Evolutionary conservation across 495 filamentous ascomycete species (phyloP).

Genomic region (Penicillium goetzii): DNA sequence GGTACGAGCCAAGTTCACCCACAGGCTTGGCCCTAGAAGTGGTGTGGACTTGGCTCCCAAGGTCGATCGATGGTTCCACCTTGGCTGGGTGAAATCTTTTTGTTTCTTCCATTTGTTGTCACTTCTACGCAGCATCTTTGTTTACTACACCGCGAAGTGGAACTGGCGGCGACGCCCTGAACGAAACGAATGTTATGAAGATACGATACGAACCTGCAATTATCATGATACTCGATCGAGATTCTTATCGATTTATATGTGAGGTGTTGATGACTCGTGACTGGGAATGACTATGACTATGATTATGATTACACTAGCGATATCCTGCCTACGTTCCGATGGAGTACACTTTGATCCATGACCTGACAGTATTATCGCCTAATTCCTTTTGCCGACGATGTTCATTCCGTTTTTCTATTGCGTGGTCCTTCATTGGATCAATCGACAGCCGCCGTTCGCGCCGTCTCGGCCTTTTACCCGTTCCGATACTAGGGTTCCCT

Average conservation of each 20-base stretch:
- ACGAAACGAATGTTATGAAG: constrained; percentile 22
- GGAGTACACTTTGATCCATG: background rate
- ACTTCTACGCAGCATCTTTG: constrained; percentile 7
- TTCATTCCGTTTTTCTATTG: background rate
- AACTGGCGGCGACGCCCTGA: constrained; percentile 28
- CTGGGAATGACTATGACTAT: background rate
- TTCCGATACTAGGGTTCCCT: background rate
- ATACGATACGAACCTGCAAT: constrained; percentile 15
- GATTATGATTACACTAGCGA: background rate
- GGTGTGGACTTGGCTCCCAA: constrained; percentile 10
- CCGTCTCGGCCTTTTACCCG: background rate
- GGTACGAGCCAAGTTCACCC: background rate
- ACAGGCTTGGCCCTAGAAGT: background rate
- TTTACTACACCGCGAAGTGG: constrained; percentile 18
- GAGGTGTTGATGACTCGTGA: background rate
- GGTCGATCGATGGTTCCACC: background rate
- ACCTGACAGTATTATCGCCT: constrained; percentile 4
- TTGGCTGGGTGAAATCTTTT: background rate
- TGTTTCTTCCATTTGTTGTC: constrained; percentile 9
- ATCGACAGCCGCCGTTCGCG: background rate
- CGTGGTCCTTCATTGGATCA: constrained; percentile 1
- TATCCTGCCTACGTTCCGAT: background rate
- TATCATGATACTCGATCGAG: background rate
- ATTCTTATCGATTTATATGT: background rate
- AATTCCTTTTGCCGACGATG: background rate